These are phyloP conservation scores for Paracamarosporium sp. DNA, from an alignment of 2,329 filamentous ascomycete species.

Conservation along the genomic window DNA sequence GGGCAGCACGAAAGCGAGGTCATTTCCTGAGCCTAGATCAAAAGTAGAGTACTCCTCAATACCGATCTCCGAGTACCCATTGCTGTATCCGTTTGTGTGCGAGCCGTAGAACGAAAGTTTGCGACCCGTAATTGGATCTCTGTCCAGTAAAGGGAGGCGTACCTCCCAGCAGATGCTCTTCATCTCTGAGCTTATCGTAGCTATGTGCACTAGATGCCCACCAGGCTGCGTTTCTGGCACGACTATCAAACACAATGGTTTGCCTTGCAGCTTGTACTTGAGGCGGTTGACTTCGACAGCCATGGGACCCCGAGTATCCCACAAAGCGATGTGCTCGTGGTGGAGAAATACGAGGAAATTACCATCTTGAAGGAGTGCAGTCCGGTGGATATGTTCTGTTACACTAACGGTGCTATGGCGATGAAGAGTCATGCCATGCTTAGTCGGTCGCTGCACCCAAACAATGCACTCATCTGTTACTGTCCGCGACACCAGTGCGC, in stretches of 20 bases:
- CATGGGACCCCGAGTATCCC: conserved; percentile 72
- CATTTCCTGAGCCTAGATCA: conserved; percentile 63
- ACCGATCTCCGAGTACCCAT: conserved; percentile 45
- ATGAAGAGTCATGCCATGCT: conserved; percentile 61
- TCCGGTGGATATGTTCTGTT: conserved; percentile 77
- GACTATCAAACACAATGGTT: conserved; percentile 79
- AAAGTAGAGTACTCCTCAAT: conserved; percentile 76
- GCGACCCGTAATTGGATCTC: conserved; percentile 34
- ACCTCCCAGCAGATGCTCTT: conserved; percentile 84
- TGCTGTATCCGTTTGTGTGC: conserved; percentile 36
- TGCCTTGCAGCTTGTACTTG: conserved; percentile 68
- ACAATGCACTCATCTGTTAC: conserved; percentile 79
- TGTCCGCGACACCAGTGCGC: conserved; percentile 81
- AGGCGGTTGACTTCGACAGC: conserved; percentile 67
- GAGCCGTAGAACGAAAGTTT: conserved; percentile 28
- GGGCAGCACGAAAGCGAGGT: conserved; percentile 70
- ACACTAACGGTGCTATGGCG: conserved; percentile 73
- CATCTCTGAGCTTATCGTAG: conserved; percentile 81
- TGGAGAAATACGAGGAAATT: conserved; percentile 83
- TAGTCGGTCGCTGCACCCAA: conserved; percentile 72
- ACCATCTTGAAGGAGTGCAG: conserved; percentile 78
- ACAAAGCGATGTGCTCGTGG: conserved; percentile 73
- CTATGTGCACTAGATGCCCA: conserved; percentile 66
- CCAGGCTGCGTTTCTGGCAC: conserved; percentile 70
- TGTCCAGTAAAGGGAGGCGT: conserved; percentile 59